Evolutionary conservation across 306 rosid species (phyloP).

Genomic region (Heteromeles arbutifolia): DNA sequence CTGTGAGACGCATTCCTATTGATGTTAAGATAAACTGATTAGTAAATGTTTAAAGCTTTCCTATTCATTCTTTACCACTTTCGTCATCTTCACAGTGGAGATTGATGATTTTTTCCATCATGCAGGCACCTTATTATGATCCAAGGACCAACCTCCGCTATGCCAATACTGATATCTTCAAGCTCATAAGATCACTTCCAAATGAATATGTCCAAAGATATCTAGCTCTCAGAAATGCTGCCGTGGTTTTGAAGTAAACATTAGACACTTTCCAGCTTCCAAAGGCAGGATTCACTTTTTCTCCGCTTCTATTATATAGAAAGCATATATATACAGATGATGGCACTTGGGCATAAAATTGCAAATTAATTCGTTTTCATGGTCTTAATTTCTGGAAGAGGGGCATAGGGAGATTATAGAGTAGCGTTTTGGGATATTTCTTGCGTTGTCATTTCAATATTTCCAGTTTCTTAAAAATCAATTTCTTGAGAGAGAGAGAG

Average conservation of each 20-base stretch:
- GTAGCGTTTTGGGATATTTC: too few relatives aligned
- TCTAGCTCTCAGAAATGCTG: conserved; percentile 75
- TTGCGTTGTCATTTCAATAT: too few relatives aligned
- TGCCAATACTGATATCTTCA: conserved; percentile 77
- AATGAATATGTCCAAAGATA: conserved; percentile 86
- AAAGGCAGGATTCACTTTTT: neutral
- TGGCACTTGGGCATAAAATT: too few relatives aligned
- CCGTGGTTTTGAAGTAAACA: conserved; percentile 64
- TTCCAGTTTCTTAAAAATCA: too few relatives aligned
- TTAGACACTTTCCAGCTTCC: neutral
- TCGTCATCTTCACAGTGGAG: neutral
- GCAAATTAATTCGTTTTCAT: too few relatives aligned
- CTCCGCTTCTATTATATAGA: neutral
- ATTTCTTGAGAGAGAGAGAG: too few relatives aligned
- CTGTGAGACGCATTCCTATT: neutral
- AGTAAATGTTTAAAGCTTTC: neutral
- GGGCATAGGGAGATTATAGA: too few relatives aligned
- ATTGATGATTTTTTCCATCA: neutral
- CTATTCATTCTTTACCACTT: neutral
- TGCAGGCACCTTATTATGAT: conserved; percentile 89
- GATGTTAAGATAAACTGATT: neutral
- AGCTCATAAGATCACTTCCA: conserved; percentile 69
- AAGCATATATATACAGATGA: too few relatives aligned
- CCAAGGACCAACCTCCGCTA: conserved; percentile 87
- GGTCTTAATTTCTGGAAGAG: too few relatives aligned